phyloP scores from a whole-genome alignment of 257 asterid species.

The Agastache rugosa region DNA sequence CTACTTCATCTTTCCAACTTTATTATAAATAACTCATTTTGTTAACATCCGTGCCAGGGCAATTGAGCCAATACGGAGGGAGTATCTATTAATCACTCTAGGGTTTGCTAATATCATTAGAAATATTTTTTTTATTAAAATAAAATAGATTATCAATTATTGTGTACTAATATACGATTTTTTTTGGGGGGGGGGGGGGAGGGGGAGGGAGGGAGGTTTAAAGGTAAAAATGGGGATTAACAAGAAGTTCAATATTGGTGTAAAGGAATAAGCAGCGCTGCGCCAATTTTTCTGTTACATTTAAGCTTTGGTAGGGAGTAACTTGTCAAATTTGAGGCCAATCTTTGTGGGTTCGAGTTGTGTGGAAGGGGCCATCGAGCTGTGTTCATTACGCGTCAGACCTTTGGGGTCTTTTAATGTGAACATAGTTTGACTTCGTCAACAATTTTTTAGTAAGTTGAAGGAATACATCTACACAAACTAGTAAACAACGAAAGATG shows the following conservation, averaged over 20 bases:
- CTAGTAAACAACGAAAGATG: neutral
- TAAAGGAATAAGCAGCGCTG: neutral
- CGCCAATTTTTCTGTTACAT: neutral
- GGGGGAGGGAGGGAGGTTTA: neutral
- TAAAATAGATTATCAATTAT: neutral
- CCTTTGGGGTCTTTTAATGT: neutral
- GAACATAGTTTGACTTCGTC: neutral
- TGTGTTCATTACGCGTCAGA: neutral
- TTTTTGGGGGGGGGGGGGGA: too few relatives aligned
- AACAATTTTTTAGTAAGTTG: neutral
- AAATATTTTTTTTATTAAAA: neutral
- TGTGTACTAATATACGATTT: too few relatives aligned
- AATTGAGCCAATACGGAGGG: too few relatives aligned
- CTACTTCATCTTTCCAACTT: too few relatives aligned
- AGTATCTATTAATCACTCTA: neutral
- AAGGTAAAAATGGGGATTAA: neutral
- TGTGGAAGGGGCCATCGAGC: neutral
- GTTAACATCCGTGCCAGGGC: too few relatives aligned
- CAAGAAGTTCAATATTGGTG: neutral
- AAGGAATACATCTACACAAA: neutral
- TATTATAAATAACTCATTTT: too few relatives aligned
- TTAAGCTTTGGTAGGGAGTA: neutral
- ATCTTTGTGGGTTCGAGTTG: neutral
- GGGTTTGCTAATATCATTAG: neutral
- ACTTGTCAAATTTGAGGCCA: neutral